A percentile compares a stretch with the other conserved stretches of the same genome.
Evolutionary conservation across 331 rosid genomes (phyloP).

Genomic region (Rhamnella rubrinervis): DNA sequence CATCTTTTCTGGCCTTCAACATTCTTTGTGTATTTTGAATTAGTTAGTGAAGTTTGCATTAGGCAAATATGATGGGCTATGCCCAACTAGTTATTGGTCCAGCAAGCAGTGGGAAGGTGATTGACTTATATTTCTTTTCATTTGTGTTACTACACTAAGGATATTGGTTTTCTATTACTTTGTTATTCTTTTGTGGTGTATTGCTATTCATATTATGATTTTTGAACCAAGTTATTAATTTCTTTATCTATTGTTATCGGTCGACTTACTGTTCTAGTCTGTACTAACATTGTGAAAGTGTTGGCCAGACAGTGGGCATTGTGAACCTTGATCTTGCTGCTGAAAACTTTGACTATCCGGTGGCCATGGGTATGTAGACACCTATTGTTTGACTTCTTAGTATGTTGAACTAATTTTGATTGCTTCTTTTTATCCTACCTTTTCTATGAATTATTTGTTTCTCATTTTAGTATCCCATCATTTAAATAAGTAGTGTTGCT

Average conservation of each 20-base stretch:
- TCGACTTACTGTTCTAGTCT: slow-evolving; percentile 74
- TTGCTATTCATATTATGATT: not conserved
- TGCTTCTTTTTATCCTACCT: not conserved
- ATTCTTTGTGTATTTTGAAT: slow-evolving; percentile 36
- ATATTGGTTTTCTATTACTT: not conserved
- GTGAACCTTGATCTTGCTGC: slow-evolving; percentile 97
- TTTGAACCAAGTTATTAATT: not conserved
- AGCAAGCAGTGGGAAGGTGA: slow-evolving; percentile 72
- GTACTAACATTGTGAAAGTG: slow-evolving; percentile 58
- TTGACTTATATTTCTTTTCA: not conserved
- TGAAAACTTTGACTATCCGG: slow-evolving; percentile 95
- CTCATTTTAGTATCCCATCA: not conserved
- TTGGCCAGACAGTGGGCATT: slow-evolving; percentile 56
- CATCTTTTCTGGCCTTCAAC: slow-evolving; percentile 48
- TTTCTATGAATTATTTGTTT: not conserved
- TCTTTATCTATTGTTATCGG: slow-evolving; percentile 26
- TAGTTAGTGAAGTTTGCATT: slow-evolving; percentile 3
- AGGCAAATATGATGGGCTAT: slow-evolving; percentile 35
- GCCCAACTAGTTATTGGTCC: slow-evolving; percentile 56
- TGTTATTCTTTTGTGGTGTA: not conserved
- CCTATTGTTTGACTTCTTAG: slow-evolving; percentile 2
- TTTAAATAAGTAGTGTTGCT: slow-evolving; percentile 11
- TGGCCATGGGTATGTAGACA: slow-evolving; percentile 64
- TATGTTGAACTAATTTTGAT: not conserved
- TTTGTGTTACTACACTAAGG: not conserved